Evolutionary conservation across 2,329 filamentous ascomycete genomes (phyloP).

Genomic region (Aureobasidium melanogenum): DNA sequence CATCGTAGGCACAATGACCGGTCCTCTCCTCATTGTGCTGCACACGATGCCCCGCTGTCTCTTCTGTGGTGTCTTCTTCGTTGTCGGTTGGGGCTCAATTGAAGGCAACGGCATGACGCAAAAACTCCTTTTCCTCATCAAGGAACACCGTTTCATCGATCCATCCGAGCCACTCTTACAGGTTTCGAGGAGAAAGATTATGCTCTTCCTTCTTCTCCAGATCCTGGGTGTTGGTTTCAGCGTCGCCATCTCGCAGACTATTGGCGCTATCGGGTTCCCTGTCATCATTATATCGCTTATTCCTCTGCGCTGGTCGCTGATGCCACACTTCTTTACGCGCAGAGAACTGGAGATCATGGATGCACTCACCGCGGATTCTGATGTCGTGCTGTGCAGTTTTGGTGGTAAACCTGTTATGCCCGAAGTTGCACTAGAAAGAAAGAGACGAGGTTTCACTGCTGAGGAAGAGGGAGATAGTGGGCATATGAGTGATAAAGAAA

Average conservation of each 20-base stretch:
- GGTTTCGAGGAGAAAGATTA: conserved; percentile 38
- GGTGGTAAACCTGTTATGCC: conserved; percentile 39
- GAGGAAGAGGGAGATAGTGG: conserved; percentile 20
- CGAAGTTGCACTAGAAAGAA: conserved; percentile 22
- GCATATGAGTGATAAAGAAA: conserved; percentile 35
- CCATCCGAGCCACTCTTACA: conserved; percentile 38
- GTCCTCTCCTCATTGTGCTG: conserved; percentile 44
- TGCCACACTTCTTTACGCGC: conserved; percentile 43
- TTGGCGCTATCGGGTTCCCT: conserved; percentile 52
- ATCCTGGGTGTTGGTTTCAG: conserved; percentile 43
- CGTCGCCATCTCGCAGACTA: conserved; percentile 51
- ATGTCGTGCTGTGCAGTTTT: conserved; percentile 45
- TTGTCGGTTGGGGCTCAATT: conserved; percentile 46
- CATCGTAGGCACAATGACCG: conserved; percentile 49
- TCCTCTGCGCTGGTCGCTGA: conserved; percentile 41
- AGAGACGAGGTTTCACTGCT: conserved; percentile 15
- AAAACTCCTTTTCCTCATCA: conserved; percentile 42
- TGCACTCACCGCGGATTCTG: conserved; percentile 44
- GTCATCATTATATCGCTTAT: conserved; percentile 50
- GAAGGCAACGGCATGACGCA: conserved; percentile 45
- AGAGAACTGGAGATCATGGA: conserved; percentile 44
- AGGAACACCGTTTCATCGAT: conserved; percentile 39
- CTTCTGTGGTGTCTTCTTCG: conserved; percentile 50
- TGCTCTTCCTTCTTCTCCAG: conserved; percentile 44
- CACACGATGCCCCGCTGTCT: conserved; percentile 47